Evolutionary conservation across 805 yeast species (phyloP), one percentile per base, ranked within the genome.

Genomic region (Starmerella vitae): DNA sequence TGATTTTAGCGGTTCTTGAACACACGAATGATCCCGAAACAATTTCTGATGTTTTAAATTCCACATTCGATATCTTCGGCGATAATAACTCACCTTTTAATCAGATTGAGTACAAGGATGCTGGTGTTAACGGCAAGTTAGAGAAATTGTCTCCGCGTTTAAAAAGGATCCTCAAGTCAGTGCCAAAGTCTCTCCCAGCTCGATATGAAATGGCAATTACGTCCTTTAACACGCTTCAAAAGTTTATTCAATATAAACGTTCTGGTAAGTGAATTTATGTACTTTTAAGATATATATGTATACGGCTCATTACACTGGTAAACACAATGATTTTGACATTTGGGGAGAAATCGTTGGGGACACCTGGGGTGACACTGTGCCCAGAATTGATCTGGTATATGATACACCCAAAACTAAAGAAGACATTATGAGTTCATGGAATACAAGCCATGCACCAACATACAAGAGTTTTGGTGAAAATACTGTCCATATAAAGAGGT

Each of bases 401-500:
- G n/a, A n/a, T n/a, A n/a, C n/a, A n/a, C 9, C 22, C 8, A 32
- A 25, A 1, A 20, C 28, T 3, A 27, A 21, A 3, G 32, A 22
- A 12, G 51, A 54, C 17, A 51, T 42, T 5, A 52, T 13, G 9
- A 44, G 37, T 34, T 55, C 56, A 33, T 58, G 61, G 15, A 54
- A 21, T 1, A 55, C 42, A 12, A 58, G 44, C 97, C 97, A 91
- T 3, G 76, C 75, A 2, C 74, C 72, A 48, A 78, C 76, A 56
- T 78, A 91, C 26, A 93, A 67, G 4, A 91, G 57, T 53, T 86
- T 88, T 1, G 98, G 98, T 37, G 94, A 81, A 62, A 91, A 91
- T 6, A 91, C 98, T 2, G 97, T 86, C 98, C 98, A 91, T 8
- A 91, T 80, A 56, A 91, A 91, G 41, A 91, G 64, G 57, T 91